Evolutionary conservation across 2,329 filamentous ascomycete species (phyloP), one percentile per base, ranked within the genome.

Genomic region (Trematosphaeria pertusa): DNA sequence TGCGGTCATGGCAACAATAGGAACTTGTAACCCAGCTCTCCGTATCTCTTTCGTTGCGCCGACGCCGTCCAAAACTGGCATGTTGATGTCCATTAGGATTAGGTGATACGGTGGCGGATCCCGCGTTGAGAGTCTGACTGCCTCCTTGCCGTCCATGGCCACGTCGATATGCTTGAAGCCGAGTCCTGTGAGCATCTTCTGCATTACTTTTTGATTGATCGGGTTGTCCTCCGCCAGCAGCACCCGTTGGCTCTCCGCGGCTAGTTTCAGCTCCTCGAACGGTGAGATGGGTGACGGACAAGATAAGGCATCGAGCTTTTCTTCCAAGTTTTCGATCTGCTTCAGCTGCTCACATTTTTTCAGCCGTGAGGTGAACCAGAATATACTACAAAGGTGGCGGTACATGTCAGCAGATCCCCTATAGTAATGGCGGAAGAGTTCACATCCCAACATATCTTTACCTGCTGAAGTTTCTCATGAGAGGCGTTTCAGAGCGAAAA

Each of bases 1-100:
- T 0, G 80, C 80, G 1, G 80, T 82, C 70, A 83, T 76, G 11
- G 80, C 81, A 15, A 83, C 74, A 30, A 83, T 81, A 0, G 80
- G 80, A 35, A 58, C 9, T 19, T 37, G 18, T 9, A 55, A 20
- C 10, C 52, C 55, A 50, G 52, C 50, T 35, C 42, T 53, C 48
- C 61, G 60, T 30, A 59, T 61, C 50, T 61, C 61, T 50, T 45
- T 61, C 40, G 59, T 71, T 43, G 49, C 58, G 42, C 48, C 64
- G 43, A 62, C 49, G 53, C 62, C 67, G 26, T 69, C 65, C 4
- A 67, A 58, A 11, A 67, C 31, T 12, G 67, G 67, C 67, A 71
- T 71, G 32, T 67, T 69, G 43, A 70, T 54, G 36, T 71, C 68
- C 68, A 71, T 70, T 17, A 71, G 50, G 0, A 71, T 64, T 8